Base-by-base conservation (phyloP, 2,329 filamentous ascomycete species). In the Metarhizium robertsii region DNA sequence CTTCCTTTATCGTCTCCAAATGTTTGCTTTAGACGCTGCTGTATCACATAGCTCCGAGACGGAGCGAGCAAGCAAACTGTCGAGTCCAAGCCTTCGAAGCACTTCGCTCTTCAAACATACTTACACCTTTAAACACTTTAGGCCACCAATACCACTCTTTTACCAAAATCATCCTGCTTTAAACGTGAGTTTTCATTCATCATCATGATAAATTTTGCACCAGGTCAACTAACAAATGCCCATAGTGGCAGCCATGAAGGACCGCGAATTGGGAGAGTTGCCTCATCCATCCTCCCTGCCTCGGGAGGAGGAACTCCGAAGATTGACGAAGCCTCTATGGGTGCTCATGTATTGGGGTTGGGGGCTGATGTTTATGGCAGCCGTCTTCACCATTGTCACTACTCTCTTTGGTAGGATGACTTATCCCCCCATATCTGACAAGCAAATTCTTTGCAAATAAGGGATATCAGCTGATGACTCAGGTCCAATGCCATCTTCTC, bases 241-340 rank as follows among this genome's bases (percentile, higher is more conserved):
- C 10, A 25, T 29, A 69, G 66, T 67, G 63, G 58, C 64, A 48
- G 58, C 56, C 38, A 62, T 65, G 60, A 65, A 63, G 57, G 65
- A 67, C 54, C 50, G 57, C 43, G 66, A 67, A 50, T 62, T 64
- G 48, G 63, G 58, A 48, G 55, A 60, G 36, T 45, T 53, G 20
- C 30, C 43, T 46, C 52, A 48, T 36, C 29, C 34, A 34, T 29
- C 30, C 45, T 42, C 46, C 42, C 52, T 55, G 20, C 43, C 55
- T 32, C 42, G 40, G 45, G 20, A 29, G 25, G 45, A 16, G 25
- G 45, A 30, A 13, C 13, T 30, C 7, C 45, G 45, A 20, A 29
- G 45, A 48, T 11, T 30, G 25, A 29, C 4, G 11, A 48, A 48
- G 11, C 45, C 45, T 30, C 7, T 48, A 10, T 48, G 45, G 45